phyloP scores from a whole-genome alignment of 2,329 filamentous ascomycete genomes.

The Colletotrichum tanaceti region DNA sequence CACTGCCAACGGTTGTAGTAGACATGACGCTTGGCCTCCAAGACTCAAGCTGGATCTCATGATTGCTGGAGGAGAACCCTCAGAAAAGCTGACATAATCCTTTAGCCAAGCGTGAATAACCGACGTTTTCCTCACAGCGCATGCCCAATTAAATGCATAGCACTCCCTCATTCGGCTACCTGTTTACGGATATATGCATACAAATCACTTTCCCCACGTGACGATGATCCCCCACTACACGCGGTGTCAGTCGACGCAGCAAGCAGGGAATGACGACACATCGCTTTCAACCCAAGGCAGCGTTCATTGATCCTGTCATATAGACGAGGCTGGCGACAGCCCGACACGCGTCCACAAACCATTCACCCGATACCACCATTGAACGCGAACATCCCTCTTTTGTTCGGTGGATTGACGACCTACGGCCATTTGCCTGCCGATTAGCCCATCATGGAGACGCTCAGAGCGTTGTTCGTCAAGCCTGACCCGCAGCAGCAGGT shows the following conservation, averaged over 20 bases:
- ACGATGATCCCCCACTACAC: constrained; percentile 35
- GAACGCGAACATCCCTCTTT: not conserved
- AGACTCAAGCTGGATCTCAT: constrained; percentile 21
- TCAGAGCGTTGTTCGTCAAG: constrained; percentile 88
- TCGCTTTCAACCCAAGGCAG: constrained; percentile 34
- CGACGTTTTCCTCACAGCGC: constrained; percentile 1
- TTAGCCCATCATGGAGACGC: constrained; percentile 77
- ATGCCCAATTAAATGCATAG: not conserved
- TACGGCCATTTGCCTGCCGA: constrained; percentile 16
- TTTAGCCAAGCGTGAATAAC: constrained; percentile 7
- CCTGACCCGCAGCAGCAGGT: constrained; percentile 95
- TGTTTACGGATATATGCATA: constrained; percentile 12
- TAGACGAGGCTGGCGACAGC: constrained; percentile 34
- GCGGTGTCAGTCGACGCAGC: constrained; percentile 31
- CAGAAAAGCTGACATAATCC: no score
- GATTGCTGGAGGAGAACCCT: not conserved
- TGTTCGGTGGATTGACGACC: constrained; percentile 7
- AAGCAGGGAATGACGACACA: constrained; percentile 37
- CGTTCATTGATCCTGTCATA: constrained; percentile 31
- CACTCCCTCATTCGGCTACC: no score
- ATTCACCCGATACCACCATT: not conserved
- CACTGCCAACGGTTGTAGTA: not conserved
- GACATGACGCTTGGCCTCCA: constrained; percentile 16
- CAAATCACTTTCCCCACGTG: constrained; percentile 29
- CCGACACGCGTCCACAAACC: constrained; percentile 23